phyloP scores from a whole-genome alignment of 768 basidiomycete genomes.

The Suillus bovinus region DNA sequence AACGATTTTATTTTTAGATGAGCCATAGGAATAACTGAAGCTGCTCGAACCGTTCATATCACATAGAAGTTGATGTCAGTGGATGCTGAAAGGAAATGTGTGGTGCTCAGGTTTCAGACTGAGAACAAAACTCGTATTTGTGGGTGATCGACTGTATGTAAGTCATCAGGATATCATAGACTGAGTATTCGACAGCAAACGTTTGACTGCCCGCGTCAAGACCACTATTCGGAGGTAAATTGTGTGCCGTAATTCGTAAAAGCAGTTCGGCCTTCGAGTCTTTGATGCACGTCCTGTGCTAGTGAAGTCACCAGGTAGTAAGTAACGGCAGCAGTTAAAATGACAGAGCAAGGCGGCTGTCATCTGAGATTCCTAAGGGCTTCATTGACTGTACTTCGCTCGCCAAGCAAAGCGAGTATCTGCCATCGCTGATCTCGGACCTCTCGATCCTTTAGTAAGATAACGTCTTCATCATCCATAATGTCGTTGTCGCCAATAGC shows the following conservation, averaged over 20 bases:
- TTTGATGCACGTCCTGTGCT: not conserved
- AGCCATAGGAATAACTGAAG: not conserved
- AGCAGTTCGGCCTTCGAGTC: not conserved
- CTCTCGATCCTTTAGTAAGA: slow-evolving; percentile 60
- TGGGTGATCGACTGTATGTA: not conserved
- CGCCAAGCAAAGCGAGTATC: slow-evolving; percentile 69
- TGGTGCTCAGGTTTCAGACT: not conserved
- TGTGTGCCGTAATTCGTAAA: not conserved
- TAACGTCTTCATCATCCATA: slow-evolving; percentile 46
- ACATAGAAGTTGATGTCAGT: no score
- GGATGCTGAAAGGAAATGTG: not conserved
- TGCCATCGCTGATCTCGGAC: slow-evolving; percentile 75
- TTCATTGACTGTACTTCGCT: slow-evolving; percentile 73
- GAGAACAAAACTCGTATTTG: not conserved
- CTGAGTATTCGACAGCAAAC: not conserved
- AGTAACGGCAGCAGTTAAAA: not conserved
- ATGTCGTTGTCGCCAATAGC: slow-evolving; percentile 54
- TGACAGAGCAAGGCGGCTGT: not conserved
- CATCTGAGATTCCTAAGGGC: slow-evolving; percentile 42
- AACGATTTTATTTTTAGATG: not conserved
- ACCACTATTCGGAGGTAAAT: not conserved
- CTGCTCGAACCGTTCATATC: no score
- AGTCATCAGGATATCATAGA: not conserved
- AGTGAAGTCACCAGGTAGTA: not conserved
- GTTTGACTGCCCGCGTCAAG: not conserved